Base-by-base conservation (phyloP, 2,329 filamentous ascomycete species). In the Aspergillus fructus region DNA sequence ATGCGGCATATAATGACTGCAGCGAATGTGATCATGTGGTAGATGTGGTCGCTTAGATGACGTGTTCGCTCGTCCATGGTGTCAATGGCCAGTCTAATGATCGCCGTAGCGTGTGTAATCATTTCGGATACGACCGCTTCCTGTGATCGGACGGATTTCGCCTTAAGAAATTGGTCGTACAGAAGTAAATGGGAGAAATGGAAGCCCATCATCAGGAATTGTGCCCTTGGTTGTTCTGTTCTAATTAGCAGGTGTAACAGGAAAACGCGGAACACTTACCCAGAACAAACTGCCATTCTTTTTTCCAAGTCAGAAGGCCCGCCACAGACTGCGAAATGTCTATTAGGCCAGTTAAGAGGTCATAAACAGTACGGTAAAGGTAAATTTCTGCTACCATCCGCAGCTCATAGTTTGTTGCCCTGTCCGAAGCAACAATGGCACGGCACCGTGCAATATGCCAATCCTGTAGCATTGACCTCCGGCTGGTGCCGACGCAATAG, bases 11-110 rank as follows among this genome's bases (percentile, higher is more conserved):
- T 60, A 2, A 63, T 55, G 27, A 69, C 64, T 2, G 66, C 77
- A 0, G 78, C 73, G 53, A 79, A 80, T 5, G 76, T 77, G 48
- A 79, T 76, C 68, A 79, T 76, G 57, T 79, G 77, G 56, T 79
- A 80, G 19, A 79, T 77, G 49, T 79, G 78, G 54, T 80, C 77
- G 3, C 71, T 79, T 4, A 79, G 62, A 61, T 80, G 76, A 13
- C 71, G 70, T 1, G 76, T 79, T 2, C 76, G 72, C 21, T 78
- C 74, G 47, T 80, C 77, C 1, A 74, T 67, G 3, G 76, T 78
- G 12, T 77, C 73, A 61, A 79, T 78, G 2, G 76, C 76, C 3
- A 78, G 59, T 15, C 72, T 70, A 15, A 79, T 70, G 49, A 79
- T 78, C 2, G 65, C 55, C 15, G 66, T 73, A 1, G 76, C 76